Conservation (phyloP, 768 basidiomycete species). For the Mrakia hoshinonis region DNA sequence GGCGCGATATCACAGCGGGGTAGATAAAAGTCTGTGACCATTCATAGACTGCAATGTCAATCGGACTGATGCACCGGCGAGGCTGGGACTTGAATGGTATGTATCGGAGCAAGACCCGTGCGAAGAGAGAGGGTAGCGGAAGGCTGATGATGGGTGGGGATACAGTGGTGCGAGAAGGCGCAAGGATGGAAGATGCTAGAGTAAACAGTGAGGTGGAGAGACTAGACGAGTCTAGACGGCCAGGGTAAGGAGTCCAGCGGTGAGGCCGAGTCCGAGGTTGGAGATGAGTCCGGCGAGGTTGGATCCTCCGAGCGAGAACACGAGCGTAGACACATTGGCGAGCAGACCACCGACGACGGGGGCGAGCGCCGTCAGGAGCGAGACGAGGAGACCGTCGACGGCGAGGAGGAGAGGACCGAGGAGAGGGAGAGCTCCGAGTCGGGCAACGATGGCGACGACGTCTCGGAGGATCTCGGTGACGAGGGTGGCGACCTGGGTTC, state of each 20-base stretch:
- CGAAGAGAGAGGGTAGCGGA: too few relatives aligned
- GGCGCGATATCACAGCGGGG: too few relatives aligned
- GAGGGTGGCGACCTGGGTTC: not conserved
- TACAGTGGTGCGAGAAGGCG: too few relatives aligned
- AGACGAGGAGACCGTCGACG: slow-evolving; percentile 1
- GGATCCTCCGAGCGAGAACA: not conserved
- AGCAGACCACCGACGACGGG: slow-evolving; percentile 3
- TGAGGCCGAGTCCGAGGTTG: not conserved
- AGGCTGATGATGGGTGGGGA: too few relatives aligned
- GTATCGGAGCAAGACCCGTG: too few relatives aligned
- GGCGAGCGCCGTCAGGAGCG: not conserved
- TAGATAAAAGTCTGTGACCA: too few relatives aligned
- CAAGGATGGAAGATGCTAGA: too few relatives aligned
- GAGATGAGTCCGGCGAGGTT: not conserved
- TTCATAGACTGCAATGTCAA: too few relatives aligned
- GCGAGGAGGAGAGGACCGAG: not conserved
- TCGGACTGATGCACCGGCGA: too few relatives aligned
- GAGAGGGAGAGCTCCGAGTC: not conserved
- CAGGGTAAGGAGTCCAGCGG: not conserved
- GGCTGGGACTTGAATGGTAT: too few relatives aligned
- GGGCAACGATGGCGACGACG: slow-evolving; percentile 1
- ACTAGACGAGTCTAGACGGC: too few relatives aligned
- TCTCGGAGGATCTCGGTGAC: slow-evolving; percentile 11
- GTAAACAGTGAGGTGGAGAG: too few relatives aligned
- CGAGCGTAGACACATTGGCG: not conserved